phyloP scores from a whole-genome alignment of 768 basidiomycete genomes.

The Amanita thiersii region DNA sequence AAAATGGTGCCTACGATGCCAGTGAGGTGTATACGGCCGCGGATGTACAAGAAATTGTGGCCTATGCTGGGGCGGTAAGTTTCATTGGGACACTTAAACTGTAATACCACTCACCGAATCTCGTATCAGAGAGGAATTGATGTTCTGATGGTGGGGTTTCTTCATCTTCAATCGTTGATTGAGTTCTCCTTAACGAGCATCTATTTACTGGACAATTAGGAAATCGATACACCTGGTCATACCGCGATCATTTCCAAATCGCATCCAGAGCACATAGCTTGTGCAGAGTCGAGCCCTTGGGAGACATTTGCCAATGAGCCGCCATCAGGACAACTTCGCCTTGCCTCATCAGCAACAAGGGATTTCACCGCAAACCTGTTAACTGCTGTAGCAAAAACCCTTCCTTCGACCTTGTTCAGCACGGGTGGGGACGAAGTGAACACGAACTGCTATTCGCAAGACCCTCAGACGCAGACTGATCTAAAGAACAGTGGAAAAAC shows the following conservation, averaged over 20 bases:
- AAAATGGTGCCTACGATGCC: slow-evolving; percentile 60
- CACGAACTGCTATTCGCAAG: slow-evolving; percentile 52
- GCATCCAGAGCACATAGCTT: slow-evolving; percentile 72
- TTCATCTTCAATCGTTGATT: slow-evolving; percentile 4
- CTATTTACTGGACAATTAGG: neutral
- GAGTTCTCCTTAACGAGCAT: too few relatives aligned
- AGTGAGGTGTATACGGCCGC: slow-evolving; percentile 40
- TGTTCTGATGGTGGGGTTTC: slow-evolving; percentile 42
- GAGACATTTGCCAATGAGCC: slow-evolving; percentile 59
- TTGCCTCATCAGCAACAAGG: slow-evolving; percentile 51
- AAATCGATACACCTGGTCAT: slow-evolving; percentile 57
- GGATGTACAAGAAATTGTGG: slow-evolving; percentile 51
- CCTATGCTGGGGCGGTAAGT: slow-evolving; percentile 60
- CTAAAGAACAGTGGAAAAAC: too few relatives aligned
- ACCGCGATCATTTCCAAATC: slow-evolving; percentile 55
- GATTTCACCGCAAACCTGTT: slow-evolving; percentile 54
- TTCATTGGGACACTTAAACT: slow-evolving; percentile 21
- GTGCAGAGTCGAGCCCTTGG: slow-evolving; percentile 51
- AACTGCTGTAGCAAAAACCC: slow-evolving; percentile 36
- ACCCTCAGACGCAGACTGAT: slow-evolving; percentile 48
- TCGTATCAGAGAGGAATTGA: slow-evolving; percentile 75
- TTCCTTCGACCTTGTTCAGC: slow-evolving; percentile 58
- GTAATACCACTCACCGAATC: slow-evolving; percentile 16
- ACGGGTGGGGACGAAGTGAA: slow-evolving; percentile 86
- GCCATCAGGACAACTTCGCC: slow-evolving; percentile 75